Evolutionary conservation across 1,284 basidiomycete species (phyloP), one percentile per base, ranked within the genome.

Genomic region (Porodaedalea pini): DNA sequence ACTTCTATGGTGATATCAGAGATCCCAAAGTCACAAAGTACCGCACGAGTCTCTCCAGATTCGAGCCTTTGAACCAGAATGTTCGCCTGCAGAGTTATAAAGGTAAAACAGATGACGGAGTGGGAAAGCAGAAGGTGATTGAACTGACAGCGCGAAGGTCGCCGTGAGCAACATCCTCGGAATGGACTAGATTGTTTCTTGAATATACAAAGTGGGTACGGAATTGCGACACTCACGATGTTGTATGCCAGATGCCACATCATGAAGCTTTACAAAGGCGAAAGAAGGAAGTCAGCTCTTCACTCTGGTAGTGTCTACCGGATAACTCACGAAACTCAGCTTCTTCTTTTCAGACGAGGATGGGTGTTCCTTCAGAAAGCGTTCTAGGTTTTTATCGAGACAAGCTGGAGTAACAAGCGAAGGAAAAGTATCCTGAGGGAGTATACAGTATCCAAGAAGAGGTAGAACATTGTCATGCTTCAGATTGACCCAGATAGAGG

Each of bases 21-120:
- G 21, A 56, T 17, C 10, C 54, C 54, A 40, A 56, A 56, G 47
- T 56, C 54, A 40, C 41, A 51, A 8, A 56, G 21, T 13, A 51
- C 25, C 17, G 53, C 53, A 52, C 21, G 5, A 11, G 7, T 23
- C 5, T 17, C 32, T 29, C 15, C 45, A 13, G 23, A n/a, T 19
- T 10, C 8, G 1, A 8, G 21, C 13, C 13, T n/a, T 19, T 25
- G 13, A 29, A 56, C 21, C n/a, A 56, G 54, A 10, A 56, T 31
- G 40, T 56, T 56, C 11, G 17, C 36, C 54, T 56, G 23, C 40
- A 54, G 15, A 11, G 13, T n/a, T n/a, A n/a, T n/a, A n/a, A n/a
- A n/a, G n/a, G n/a, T n/a, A n/a, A n/a, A 23, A 49, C 21, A n/a
- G n/a, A 23, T 23, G 10, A 23, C n/a, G 17, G n/a, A 11, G 19